Evolutionary conservation across 2,329 filamentous ascomycete species (phyloP), one percentile per base, ranked within the genome.

Genomic region (Scleromitrula shiraiana): DNA sequence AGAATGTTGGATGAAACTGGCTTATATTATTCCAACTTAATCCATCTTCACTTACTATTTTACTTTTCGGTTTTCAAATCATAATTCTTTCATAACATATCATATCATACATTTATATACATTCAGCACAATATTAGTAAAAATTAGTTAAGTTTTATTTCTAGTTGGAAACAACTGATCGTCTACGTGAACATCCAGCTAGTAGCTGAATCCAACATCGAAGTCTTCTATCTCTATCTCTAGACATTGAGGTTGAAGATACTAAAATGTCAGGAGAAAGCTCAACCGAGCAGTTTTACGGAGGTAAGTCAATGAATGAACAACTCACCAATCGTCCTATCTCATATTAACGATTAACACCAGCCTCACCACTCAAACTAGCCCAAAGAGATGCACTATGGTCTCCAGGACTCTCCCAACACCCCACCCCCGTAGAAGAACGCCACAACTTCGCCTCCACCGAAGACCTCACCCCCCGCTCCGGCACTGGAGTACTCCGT

Each of bases 401-500:
- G 44, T 47, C 44, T 4, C 44, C 44, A 10, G 27, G 27, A 5
- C 38, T 41, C 14, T 47, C 44, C 24, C 35, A 26, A 20, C 44
- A 47, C 15, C 44, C 44, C 6, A 41, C 44, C n/a, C 44, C 44
- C 23, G 15, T 24, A 12, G 37, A 33, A 8, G n/a, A 19, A 26
- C 44, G 41, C 19, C 29, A 35, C 9, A 36, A 36, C 17, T 15
- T 47, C 44, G 33, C 41, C 44, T 47, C 44, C 4, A 35, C 6
- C n/a, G 44, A 47, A 47, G 44, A 47, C 22, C 37, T 47, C 5
- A 35, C 37, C n/a, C 30, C 41, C 23, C 40, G 29, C 15, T 22
- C 44, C 4, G 29, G 10, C 23, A 33, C 44, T 9, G 44, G 37
- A 20, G 26, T 27, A 26, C 23, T 47, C n/a, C 40, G 44, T 20